Conservation (phyloP, 139 green algal species). For the Chlamydomonas incerta region DNA sequence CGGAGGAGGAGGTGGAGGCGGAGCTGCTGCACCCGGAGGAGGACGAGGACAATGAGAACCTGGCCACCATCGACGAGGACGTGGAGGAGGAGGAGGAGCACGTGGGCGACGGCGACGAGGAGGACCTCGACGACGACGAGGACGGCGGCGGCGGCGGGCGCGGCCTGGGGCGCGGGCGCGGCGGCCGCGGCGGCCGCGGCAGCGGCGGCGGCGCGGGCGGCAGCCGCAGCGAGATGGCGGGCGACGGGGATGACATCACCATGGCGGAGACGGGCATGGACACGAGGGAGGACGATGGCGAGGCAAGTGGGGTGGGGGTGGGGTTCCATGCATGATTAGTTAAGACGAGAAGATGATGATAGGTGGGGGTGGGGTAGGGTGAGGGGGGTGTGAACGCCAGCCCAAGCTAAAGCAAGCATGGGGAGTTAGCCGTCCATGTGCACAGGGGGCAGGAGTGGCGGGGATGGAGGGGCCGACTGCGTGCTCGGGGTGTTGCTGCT, state of each 20-base stretch:
- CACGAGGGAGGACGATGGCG: slow-evolving; percentile 10
- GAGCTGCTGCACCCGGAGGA: slow-evolving; percentile 6
- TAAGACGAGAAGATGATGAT: neutral
- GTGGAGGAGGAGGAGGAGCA: neutral
- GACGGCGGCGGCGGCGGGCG: too few species aligned
- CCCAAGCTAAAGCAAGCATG: too few species aligned
- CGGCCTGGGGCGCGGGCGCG: neutral
- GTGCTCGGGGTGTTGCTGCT: neutral
- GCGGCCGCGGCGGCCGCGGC: neutral
- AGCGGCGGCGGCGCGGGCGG: neutral
- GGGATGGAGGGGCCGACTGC: neutral
- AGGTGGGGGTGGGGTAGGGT: neutral
- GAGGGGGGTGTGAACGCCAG: neutral
- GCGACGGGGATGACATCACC: slow-evolving; percentile 30
- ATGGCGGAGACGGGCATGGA: slow-evolving; percentile 18
- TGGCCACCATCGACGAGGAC: too few species aligned
- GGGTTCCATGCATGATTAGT: too few species aligned
- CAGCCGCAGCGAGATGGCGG: neutral
- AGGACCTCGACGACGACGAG: neutral
- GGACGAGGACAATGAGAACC: neutral
- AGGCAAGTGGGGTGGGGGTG: neutral
- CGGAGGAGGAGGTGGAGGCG: slow-evolving; percentile 20
- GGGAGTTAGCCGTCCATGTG: too few species aligned
- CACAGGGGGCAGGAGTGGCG: too few species aligned
- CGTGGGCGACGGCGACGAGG: neutral